Evolutionary conservation across 345 rosid genomes (phyloP).

Genomic region (Mangifera indica): DNA sequence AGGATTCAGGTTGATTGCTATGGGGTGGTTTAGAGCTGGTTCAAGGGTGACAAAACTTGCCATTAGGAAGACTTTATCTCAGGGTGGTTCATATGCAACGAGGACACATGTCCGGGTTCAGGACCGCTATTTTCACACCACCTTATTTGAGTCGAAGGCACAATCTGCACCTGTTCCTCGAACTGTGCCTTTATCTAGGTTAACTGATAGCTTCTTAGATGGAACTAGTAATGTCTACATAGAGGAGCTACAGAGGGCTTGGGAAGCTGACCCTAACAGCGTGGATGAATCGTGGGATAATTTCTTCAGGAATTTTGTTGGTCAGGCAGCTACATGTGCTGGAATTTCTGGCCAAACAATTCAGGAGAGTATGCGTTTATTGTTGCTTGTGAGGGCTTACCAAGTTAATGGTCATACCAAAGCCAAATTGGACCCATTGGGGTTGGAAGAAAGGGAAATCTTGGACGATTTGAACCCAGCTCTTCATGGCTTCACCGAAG

Average conservation of each 20-base stretch:
- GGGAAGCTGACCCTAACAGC: constrained; percentile 75
- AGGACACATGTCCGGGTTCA: constrained; percentile 46
- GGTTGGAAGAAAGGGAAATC: constrained; percentile 60
- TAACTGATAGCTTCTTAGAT: constrained; percentile 75
- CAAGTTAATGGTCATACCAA: constrained; percentile 90
- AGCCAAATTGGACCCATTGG: constrained; percentile 74
- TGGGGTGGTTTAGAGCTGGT: constrained; percentile 74
- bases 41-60: constrained; percentile 61
- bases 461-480: constrained; percentile 68
- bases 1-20: constrained; percentile 34
- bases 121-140: constrained; percentile 47
- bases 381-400: constrained; percentile 75
- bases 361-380: constrained; percentile 82
- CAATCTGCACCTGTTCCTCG: constrained; percentile 72
- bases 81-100: constrained; percentile 40
- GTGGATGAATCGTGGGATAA: constrained; percentile 90
- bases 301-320: constrained; percentile 76
- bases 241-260: constrained; percentile 75
- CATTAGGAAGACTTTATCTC: constrained; percentile 57
- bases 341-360: constrained; percentile 87
- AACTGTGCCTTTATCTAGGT: constrained; percentile 72
- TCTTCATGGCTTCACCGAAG: constrained; percentile 64
- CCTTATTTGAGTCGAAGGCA: constrained; percentile 51
- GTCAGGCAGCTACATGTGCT: constrained; percentile 66
- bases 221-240: constrained; percentile 76